A percentile compares a stretch with the other conserved stretches of the same genome.
phyloP scores from a whole-genome alignment of 2,329 filamentous ascomycete species.

The Rutstroemia sp. region DNA sequence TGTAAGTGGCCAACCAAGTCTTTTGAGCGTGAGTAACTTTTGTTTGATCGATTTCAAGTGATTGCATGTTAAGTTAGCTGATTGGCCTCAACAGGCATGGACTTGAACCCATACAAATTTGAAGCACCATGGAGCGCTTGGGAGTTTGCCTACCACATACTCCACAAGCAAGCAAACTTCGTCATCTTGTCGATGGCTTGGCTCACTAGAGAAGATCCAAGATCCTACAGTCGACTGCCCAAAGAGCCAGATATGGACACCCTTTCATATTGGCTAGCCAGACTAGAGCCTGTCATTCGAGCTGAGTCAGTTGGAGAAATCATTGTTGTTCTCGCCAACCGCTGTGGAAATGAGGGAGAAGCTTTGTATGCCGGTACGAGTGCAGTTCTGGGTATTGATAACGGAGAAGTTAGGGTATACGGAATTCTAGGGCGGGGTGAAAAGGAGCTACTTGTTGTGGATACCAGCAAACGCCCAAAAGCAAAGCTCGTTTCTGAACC shows the following conservation, averaged over 20 bases:
- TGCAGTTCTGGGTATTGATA: conserved; percentile 57
- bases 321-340: conserved; percentile 64
- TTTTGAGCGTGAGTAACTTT: conserved; percentile 7
- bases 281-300: conserved; percentile 59
- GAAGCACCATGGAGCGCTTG: conserved; percentile 42
- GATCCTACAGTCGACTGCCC: conserved; percentile 38
- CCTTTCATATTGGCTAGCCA: conserved; percentile 65
- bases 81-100: conserved; percentile 39
- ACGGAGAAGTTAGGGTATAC: conserved; percentile 60
- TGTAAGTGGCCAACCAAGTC: conserved; percentile 35
- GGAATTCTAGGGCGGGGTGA: conserved; percentile 65
- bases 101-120: conserved; percentile 51
- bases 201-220: conserved; percentile 52
- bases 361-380: conserved; percentile 69
- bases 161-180: conserved; percentile 49
- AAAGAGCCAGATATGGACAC: conserved; percentile 64
- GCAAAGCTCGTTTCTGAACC: conserved; percentile 21
- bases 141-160: conserved; percentile 44
- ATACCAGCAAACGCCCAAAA: conserved; percentile 35
- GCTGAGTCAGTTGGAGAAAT: conserved; percentile 47
- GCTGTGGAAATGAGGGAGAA: conserved; percentile 58
- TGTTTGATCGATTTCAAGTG: neutral
- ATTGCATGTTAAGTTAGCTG: neutral
- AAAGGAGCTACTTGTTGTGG: conserved; percentile 60
- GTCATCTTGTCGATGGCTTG: conserved; percentile 73